Base-by-base conservation (phyloP, 2,329 filamentous ascomycete genomes). In the Trichophyton verrucosum region DNA sequence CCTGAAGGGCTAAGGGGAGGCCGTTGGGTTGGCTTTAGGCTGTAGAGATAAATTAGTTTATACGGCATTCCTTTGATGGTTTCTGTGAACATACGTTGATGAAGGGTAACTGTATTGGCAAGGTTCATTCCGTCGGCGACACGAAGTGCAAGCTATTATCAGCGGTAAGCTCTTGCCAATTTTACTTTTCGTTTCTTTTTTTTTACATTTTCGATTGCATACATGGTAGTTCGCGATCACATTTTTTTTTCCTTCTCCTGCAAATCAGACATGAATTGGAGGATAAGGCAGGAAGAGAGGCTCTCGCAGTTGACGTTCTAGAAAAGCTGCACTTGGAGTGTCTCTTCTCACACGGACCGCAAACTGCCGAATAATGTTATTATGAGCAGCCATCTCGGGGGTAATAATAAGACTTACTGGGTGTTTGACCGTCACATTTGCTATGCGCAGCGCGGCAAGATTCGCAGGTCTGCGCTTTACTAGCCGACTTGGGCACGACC, bases 161-260 rank as follows among this genome's bases (percentile, higher is more conserved):
- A 20, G 5, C 24, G 4, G 22, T 27, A 22, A 27, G 40, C 27
- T 30, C 27, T 30, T 30, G 27, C 27, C 27, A 30, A 7, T 30
- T 30, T 30, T 7, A 24, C 22, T 24, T 24, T 30, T 30, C 27
- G 1, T 44, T 44, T 22, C 20, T 5, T 9, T 13, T 9, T 13
- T 13, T 30, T 22, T 47, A 11, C 46, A 51, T 22, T 22, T 20
- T 24, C 30, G 13, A 27, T 7, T 7, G 56, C 57, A 40, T 59
- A 63, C 64, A 44, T 36, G 64, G 63, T 30, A 7, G 42, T 20
- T 51, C 44, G 6, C 58, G 27, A n/a, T 62, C 63, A 38, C 64
- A 65, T 58, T 47, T 61, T 40, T 51, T 60, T 36, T 65, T 65
- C 17, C 27, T 58, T 24, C 13, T 47, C 47, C 61, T 40, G 59